Evolutionary conservation across 2,329 filamentous ascomycete genomes (phyloP), one percentile per base, ranked within the genome.

Genomic region (Colletotrichum orchidophilum): DNA sequence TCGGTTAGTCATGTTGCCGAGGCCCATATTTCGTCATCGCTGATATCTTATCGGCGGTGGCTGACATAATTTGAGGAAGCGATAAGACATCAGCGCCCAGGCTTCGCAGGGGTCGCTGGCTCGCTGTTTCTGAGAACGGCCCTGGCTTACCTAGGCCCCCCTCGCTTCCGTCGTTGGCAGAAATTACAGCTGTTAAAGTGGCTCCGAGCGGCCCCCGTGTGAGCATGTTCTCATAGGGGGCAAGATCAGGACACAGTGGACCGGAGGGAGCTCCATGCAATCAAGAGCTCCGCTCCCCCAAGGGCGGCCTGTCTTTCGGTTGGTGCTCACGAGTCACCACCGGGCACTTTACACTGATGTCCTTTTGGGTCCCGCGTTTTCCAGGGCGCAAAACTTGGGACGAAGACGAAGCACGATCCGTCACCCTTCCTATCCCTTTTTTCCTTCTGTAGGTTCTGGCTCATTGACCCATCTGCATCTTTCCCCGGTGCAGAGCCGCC

Each of bases 171-270:
- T 68, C 52, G n/a, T 42, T 24, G 24, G 13, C 33, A 27, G 31
- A 63, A 31, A 59, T 71, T 68, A 46, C 57, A 67, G 52, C 63
- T 68, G 68, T 63, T 53, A 70, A 54, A n/a, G 61, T 49, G 33
- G 52, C 42, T 49, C 57, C 15, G 13, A 31, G 49, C 24, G 21
- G 29, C 15, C 55, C 63, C 57, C 21, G 29, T 53, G 26, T 71
- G 59, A 64, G 69, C 69, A 69, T 53, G 69, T 69, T 71, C 69
- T 60, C 58, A 63, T 68, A 68, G 69, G 65, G 58, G 64, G 69
- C 3, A 63, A 63, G 33, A 50, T 63, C 18, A 49, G 42, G 64
- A 59, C 53, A 57, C 50, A 29, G 57, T 71, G 68, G 58, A 53
- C 42, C 63, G 49, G 26, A 27, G 42, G 31, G n/a, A 46, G 24